These are phyloP conservation scores for Diplogelasinospora grovesii DNA, from an alignment of 495 filamentous ascomycete genomes.

Conservation along the genomic window DNA sequence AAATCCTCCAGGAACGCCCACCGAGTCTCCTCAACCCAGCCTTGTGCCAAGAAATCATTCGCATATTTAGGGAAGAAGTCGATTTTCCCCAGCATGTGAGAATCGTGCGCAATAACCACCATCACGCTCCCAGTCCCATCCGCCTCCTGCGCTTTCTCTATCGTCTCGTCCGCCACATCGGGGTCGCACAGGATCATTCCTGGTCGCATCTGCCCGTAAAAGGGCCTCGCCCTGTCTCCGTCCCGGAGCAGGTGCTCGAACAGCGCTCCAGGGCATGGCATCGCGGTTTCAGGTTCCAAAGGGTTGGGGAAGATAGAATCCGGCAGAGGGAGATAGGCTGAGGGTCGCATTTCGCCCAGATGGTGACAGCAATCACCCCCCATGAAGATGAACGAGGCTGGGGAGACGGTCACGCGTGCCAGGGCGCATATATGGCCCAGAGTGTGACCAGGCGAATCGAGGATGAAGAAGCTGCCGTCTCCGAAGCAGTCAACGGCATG, in stretches of 20 bases:
- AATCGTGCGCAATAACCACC: slow-evolving; percentile 46
- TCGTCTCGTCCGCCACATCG: slow-evolving; percentile 25
- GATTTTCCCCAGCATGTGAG: slow-evolving; percentile 30
- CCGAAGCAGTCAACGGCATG: slow-evolving; percentile 51
- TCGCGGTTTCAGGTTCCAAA: slow-evolving; percentile 3
- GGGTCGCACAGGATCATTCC: slow-evolving; percentile 20
- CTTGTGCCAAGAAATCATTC: slow-evolving; percentile 43
- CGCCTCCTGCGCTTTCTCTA: slow-evolving; percentile 34
- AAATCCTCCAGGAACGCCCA: slow-evolving; percentile 52
- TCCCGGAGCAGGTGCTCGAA: slow-evolving; percentile 28
- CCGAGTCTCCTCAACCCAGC: slow-evolving; percentile 36
- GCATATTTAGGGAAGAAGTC: slow-evolving; percentile 43
- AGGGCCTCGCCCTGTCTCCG: slow-evolving; percentile 19
- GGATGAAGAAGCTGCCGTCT: slow-evolving; percentile 52
- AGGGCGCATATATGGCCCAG: slow-evolving; percentile 49
- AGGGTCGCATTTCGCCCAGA: slow-evolving; percentile 44
- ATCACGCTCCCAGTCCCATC: slow-evolving; percentile 45
- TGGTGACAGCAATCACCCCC: slow-evolving; percentile 50
- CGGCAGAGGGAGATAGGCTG: slow-evolving; percentile 40
- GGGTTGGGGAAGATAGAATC: slow-evolving; percentile 30
- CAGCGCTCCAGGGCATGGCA: slow-evolving; percentile 31
- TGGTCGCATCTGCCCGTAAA: slow-evolving; percentile 24
- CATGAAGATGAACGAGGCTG: slow-evolving; percentile 46
- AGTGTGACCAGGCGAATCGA: slow-evolving; percentile 47
- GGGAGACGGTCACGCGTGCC: slow-evolving; percentile 36